phyloP scores from a whole-genome alignment of 148 eudicot genomes.

The Persicaria tinctoria region DNA sequence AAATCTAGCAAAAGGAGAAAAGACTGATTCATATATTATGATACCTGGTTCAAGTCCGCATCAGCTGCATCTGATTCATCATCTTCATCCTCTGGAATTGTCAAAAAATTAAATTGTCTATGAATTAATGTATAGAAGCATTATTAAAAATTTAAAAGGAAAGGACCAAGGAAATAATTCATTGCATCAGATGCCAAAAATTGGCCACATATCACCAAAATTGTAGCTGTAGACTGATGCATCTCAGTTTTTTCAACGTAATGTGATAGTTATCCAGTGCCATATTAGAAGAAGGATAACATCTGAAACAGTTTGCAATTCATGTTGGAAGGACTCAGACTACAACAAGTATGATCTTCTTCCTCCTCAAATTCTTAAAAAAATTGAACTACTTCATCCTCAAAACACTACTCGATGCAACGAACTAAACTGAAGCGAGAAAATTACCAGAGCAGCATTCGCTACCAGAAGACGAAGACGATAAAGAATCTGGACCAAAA shows the following conservation, averaged over 20 bases:
- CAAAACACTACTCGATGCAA: background rate
- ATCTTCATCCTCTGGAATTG: background rate
- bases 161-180: background rate
- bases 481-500: conserved; percentile 31
- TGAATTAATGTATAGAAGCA: background rate
- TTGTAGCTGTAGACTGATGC: background rate
- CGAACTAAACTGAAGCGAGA: background rate
- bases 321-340: background rate
- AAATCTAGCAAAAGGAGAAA: background rate
- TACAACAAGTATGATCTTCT: background rate
- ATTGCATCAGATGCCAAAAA: background rate
- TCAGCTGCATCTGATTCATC: background rate
- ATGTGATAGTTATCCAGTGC: background rate
- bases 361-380: background rate
- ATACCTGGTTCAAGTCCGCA: conserved; percentile 8
- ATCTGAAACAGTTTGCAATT: background rate
- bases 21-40: background rate
- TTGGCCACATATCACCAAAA: background rate
- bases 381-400: background rate
- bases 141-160: background rate
- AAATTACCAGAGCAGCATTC: conserved; percentile 26
- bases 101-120: background rate
- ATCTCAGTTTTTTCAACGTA: background rate
- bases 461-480: conserved; percentile 28
- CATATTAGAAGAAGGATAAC: background rate